phyloP scores from a whole-genome alignment of 495 filamentous ascomycete genomes.

The Pyrenula massariospora region DNA sequence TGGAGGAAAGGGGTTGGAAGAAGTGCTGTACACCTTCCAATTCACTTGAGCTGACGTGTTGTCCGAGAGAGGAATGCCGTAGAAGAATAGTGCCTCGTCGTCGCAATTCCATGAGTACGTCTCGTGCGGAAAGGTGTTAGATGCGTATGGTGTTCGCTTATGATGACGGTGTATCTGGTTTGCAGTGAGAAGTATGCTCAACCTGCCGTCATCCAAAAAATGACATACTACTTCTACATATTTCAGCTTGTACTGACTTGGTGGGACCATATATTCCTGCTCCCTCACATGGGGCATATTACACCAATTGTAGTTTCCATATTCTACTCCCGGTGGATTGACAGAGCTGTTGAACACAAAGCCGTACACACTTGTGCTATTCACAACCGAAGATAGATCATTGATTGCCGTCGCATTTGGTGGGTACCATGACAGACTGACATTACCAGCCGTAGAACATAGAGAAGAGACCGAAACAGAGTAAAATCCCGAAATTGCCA shows the following conservation, averaged over 20 bases:
- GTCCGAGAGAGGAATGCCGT: slow-evolving; percentile 30
- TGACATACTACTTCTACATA: slow-evolving; percentile 53
- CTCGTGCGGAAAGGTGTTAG: slow-evolving; percentile 56
- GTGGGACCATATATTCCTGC: slow-evolving; percentile 39
- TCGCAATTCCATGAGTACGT: slow-evolving; percentile 53
- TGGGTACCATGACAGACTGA: slow-evolving; percentile 33
- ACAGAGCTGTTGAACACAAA: slow-evolving; percentile 52
- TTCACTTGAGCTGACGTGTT: slow-evolving; percentile 24
- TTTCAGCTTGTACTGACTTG: slow-evolving; percentile 37
- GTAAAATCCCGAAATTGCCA: not conserved
- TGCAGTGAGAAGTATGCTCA: not conserved
- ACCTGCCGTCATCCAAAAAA: not conserved
- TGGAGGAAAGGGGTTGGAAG: slow-evolving; percentile 46
- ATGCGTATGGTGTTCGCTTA: slow-evolving; percentile 59
- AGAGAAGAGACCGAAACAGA: not conserved
- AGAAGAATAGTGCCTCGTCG: slow-evolving; percentile 48
- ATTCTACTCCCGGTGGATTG: slow-evolving; percentile 25
- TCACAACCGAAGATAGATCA: slow-evolving; percentile 37
- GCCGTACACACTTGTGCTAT: slow-evolving; percentile 42
- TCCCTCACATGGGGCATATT: slow-evolving; percentile 64
- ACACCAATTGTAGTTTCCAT: slow-evolving; percentile 59
- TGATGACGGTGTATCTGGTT: slow-evolving; percentile 58
- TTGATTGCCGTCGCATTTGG: slow-evolving; percentile 46
- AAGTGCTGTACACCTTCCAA: slow-evolving; percentile 45
- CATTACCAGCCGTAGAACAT: not conserved